Percentiles rank a stretch among this genome's conserved stretches.
Conservation (phyloP, 345 rosid species). For the Limnanthes douglasii region DNA sequence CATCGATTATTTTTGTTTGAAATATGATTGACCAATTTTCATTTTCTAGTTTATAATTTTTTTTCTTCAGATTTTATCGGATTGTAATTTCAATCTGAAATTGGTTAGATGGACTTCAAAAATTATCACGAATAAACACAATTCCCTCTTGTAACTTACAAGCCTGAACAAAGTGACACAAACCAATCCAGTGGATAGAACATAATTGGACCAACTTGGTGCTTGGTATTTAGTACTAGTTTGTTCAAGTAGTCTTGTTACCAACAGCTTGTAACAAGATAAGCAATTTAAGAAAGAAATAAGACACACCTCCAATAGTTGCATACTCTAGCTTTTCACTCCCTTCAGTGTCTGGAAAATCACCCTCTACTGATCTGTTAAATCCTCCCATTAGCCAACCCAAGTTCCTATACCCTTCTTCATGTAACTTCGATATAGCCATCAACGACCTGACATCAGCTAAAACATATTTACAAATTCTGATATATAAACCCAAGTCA, state of each 20-base stretch:
- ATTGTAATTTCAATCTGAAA: no score
- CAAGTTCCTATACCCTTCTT: slow-evolving; percentile 45
- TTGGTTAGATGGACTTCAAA: no score
- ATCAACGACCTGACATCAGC: slow-evolving; percentile 32
- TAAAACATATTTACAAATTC: background rate
- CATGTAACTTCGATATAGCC: slow-evolving; percentile 43
- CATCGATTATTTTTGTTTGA: no score
- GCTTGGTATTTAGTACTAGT: no score
- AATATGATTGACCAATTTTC: no score
- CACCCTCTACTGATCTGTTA: slow-evolving; percentile 40
- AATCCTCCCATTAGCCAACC: slow-evolving; percentile 87
- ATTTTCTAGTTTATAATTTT: no score
- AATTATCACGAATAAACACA: no score
- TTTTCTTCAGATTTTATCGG: no score
- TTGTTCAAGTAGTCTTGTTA: slow-evolving; percentile 6
- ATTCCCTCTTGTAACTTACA: no score
- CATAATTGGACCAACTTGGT: no score
- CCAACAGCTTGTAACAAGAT: slow-evolving; percentile 28
- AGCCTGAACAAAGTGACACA: no score
- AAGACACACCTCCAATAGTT: slow-evolving; percentile 73
- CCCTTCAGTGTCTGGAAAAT: slow-evolving; percentile 53
- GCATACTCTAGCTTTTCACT: slow-evolving; percentile 57
- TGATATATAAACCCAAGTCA: background rate
- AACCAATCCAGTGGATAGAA: no score
- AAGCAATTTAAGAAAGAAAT: slow-evolving; percentile 42